Percentiles rank a stretch among this genome's conserved stretches.
Evolutionary conservation across 2,329 filamentous ascomycete genomes (phyloP).

Genomic region (Trichoderma hamatum): DNA sequence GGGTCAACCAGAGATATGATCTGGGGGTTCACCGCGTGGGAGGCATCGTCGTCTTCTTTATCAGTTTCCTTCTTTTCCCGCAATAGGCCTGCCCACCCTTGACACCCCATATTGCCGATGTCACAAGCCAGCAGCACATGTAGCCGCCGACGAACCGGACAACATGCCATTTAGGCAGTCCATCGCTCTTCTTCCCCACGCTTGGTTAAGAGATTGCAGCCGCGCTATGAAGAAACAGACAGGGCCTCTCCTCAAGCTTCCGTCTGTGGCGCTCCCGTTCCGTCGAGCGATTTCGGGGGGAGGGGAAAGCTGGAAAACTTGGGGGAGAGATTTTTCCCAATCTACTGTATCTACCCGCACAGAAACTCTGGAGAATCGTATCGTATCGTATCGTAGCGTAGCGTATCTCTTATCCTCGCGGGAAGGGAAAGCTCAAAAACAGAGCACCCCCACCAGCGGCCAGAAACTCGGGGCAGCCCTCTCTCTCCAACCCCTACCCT

Average conservation of each 20-base stretch:
- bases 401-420: background rate
- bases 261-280: constrained; percentile 15
- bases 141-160: constrained; percentile 21
- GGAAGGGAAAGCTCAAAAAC: background rate
- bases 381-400: background rate
- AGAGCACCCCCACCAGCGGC: constrained; percentile 20
- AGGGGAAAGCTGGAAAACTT: background rate
- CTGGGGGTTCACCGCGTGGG: constrained; percentile 10
- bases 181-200: constrained; percentile 13
- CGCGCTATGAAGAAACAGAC: background rate
- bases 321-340: constrained; percentile 8
- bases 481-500: background rate
- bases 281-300: constrained; percentile 23
- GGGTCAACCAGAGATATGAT: background rate
- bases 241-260: background rate
- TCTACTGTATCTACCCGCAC: background rate
- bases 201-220: constrained; percentile 20
- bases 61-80: background rate
- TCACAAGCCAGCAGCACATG: background rate
- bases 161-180: constrained; percentile 15
- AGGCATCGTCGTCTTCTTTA: background rate
- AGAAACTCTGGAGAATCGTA: background rate
- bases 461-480: constrained; percentile 16
- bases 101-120: background rate
- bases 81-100: background rate